Percentiles rank a stretch among this genome's conserved stretches.
phyloP scores from a whole-genome alignment of 2,329 filamentous ascomycete genomes.

The Aspergillus costaricaensis region DNA sequence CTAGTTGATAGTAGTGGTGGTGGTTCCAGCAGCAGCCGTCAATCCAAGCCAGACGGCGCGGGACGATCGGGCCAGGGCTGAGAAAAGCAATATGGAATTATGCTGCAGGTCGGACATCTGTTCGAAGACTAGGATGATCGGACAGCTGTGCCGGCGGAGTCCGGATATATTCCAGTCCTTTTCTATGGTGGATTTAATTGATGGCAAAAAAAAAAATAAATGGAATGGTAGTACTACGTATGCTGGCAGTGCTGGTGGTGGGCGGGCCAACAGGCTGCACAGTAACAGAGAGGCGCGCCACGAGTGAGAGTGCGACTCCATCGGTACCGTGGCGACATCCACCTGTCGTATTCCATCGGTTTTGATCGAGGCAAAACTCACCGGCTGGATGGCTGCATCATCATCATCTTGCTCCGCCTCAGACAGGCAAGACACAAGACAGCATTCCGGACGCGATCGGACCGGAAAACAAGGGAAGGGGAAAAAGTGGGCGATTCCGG shows the following conservation, averaged over 20 bases:
- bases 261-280: neutral
- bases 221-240: neutral
- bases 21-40: neutral
- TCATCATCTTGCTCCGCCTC: neutral
- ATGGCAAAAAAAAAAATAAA: neutral
- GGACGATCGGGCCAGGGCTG: neutral
- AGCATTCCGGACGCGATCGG: neutral
- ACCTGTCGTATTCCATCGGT: constrained; percentile 1
- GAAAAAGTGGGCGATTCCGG: neutral
- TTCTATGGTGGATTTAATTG: neutral
- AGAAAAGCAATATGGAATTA: neutral
- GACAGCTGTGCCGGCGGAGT: neutral
- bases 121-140: neutral
- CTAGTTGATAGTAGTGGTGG: neutral
- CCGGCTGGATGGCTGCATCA: neutral
- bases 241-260: neutral
- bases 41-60: neutral
- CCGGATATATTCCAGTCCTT: neutral
- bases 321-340: neutral
- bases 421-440: neutral
- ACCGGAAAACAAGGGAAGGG: neutral
- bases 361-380: neutral
- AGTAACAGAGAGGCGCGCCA: neutral
- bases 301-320: neutral
- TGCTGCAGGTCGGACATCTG: neutral